These are phyloP conservation scores for Scutellaria barbata DNA, from an alignment of 257 asterid species.

Conservation along the genomic window DNA sequence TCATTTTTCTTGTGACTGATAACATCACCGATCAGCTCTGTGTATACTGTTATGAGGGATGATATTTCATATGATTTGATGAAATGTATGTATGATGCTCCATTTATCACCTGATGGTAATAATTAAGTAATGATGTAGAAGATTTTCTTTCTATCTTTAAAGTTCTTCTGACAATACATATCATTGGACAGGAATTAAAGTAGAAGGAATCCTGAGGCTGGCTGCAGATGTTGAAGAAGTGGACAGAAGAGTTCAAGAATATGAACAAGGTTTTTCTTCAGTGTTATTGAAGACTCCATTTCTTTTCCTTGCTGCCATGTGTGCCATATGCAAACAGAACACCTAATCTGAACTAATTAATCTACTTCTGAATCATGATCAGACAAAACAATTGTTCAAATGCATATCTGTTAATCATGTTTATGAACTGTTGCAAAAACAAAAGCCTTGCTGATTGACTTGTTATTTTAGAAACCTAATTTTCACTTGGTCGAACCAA, in stretches of 20 bases:
- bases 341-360: constrained; percentile 6
- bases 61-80: constrained; percentile 28
- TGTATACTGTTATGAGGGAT: constrained; percentile 23
- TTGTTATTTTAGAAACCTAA: constrained; percentile 19
- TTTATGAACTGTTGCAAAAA: not conserved
- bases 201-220: constrained; percentile 89
- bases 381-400: constrained; percentile 15
- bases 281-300: constrained; percentile 1
- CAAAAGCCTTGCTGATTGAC: constrained; percentile 20
- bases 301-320: constrained; percentile 12
- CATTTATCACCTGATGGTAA: constrained; percentile 23
- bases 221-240: constrained; percentile 95
- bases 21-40: constrained; percentile 19
- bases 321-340: constrained; percentile 12
- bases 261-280: constrained; percentile 75
- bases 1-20: not conserved
- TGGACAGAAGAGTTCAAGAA: constrained; percentile 76
- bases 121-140: constrained; percentile 11
- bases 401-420: constrained; percentile 21
- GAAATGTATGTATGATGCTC: constrained; percentile 25
- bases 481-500: constrained; percentile 4
- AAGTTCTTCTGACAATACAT: constrained; percentile 30
- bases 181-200: constrained; percentile 57
- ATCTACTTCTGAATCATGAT: not conserved
- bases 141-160: constrained; percentile 24